Evolutionary conservation across 2,329 filamentous ascomycete genomes (phyloP).

Genomic region (Pseudogymnoascus sp.): DNA sequence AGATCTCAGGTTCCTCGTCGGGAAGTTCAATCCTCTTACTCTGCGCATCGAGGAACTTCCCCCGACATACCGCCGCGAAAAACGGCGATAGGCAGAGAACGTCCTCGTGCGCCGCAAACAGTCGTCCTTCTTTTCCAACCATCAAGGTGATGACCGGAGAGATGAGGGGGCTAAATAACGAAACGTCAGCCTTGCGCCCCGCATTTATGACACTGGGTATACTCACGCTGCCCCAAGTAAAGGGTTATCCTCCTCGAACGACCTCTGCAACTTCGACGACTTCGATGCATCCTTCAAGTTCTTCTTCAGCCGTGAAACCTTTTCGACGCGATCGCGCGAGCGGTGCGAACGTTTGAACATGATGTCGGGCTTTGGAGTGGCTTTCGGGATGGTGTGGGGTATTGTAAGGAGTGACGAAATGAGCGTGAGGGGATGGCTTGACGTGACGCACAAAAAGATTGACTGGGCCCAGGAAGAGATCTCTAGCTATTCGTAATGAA

Average conservation of each 20-base stretch:
- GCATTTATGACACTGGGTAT: constrained; percentile 12
- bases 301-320: constrained; percentile 77
- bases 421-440: constrained; percentile 22
- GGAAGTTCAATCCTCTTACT: constrained; percentile 68
- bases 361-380: constrained; percentile 17
- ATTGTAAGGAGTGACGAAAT: constrained; percentile 27
- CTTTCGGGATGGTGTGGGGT: constrained; percentile 19
- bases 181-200: constrained; percentile 13
- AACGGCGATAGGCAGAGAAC: constrained; percentile 79
- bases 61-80: constrained; percentile 64
- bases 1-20: constrained; percentile 79
- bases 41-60: constrained; percentile 64
- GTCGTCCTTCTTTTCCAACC: constrained; percentile 72
- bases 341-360: constrained; percentile 95
- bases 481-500: constrained; percentile 28
- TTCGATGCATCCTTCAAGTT: constrained; percentile 69
- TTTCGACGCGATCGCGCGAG: constrained; percentile 78
- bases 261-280: constrained; percentile 77
- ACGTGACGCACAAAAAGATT: constrained; percentile 30
- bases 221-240: constrained; percentile 40
- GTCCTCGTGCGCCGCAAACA: constrained; percentile 94
- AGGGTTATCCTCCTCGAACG: constrained; percentile 50
- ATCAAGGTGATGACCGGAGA: constrained; percentile 79
- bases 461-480: constrained; percentile 30
- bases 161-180: constrained; percentile 26